These are phyloP conservation scores for Cladorrhinum sp. DNA, from an alignment of 2,329 filamentous ascomycete species.

Conservation along the genomic window DNA sequence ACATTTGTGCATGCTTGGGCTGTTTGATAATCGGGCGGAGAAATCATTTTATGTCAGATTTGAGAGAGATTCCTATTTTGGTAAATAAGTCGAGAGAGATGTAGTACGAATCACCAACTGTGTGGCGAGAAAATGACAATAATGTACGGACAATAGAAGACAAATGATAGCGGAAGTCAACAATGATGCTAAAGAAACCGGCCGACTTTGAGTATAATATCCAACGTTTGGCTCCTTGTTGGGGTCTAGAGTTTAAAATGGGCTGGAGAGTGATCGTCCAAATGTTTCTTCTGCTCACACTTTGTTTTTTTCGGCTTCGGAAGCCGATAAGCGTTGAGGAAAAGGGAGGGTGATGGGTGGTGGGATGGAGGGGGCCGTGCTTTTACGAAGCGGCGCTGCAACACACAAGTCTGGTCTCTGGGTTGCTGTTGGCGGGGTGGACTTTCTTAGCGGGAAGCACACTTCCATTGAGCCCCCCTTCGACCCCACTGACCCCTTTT, in stretches of 20 bases:
- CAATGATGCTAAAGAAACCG: neutral
- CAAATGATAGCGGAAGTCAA: neutral
- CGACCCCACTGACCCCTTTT: constrained; percentile 3
- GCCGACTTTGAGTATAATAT: neutral
- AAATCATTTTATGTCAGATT: constrained; percentile 2
- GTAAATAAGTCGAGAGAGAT: neutral
- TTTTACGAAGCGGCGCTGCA: neutral
- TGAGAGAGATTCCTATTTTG: constrained; percentile 4
- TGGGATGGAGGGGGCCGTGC: neutral
- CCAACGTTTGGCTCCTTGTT: neutral
- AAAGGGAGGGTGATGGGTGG: neutral
- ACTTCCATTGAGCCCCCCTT: neutral
- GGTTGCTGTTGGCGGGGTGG: neutral
- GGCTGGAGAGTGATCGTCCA: neutral
- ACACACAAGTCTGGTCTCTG: neutral
- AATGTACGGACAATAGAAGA: neutral
- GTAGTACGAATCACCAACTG: neutral
- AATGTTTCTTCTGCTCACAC: neutral
- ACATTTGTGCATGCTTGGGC: neutral
- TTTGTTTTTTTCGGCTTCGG: neutral
- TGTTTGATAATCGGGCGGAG: constrained; percentile 1
- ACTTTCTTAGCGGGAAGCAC: neutral
- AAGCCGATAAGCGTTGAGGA: neutral
- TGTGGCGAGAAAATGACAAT: neutral
- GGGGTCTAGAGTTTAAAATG: neutral